Conservation (phyloP, 148 eudicot genomes). For the Camellia lanceoleosa region DNA sequence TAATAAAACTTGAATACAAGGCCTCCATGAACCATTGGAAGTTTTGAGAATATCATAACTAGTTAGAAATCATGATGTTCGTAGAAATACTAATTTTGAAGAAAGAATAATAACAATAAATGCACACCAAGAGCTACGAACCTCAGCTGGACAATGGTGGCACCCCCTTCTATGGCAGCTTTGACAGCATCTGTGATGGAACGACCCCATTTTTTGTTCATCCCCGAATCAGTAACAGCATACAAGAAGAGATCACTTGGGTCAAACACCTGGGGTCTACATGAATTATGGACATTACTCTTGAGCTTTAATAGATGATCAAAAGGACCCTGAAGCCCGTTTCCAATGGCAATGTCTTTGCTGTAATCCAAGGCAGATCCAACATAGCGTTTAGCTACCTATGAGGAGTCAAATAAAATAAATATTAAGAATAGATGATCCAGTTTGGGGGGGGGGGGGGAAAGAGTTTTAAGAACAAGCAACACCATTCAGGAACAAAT, state of each 20-base stretch:
- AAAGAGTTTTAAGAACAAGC: background rate
- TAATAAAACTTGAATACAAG: background rate
- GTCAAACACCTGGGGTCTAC: conserved; percentile 38
- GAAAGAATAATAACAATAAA: background rate
- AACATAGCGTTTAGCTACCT: conserved; percentile 84
- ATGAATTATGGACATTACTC: conserved; percentile 27
- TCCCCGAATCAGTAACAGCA: conserved; percentile 97
- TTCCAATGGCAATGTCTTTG: conserved; percentile 70
- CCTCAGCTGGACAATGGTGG: conserved; percentile 90
- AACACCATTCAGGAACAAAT: background rate
- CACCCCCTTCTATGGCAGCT: conserved; percentile 92
- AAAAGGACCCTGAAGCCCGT: conserved; percentile 81
- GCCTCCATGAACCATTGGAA: background rate
- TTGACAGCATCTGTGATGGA: conserved; percentile 73
- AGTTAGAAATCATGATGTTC: background rate
- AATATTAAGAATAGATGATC: background rate
- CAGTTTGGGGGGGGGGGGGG: background rate
- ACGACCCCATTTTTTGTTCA: conserved; percentile 87
- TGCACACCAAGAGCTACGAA: conserved; percentile 19
- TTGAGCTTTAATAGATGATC: conserved; percentile 81
- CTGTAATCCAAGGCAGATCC: conserved; percentile 76
- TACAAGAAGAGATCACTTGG: conserved; percentile 71
- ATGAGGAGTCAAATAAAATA: conserved; percentile 10
- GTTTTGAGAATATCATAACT: background rate
- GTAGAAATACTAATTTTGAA: background rate